Base-by-base conservation (phyloP, 2,329 filamentous ascomycete species). In the Ceratocystis papillata region DNA sequence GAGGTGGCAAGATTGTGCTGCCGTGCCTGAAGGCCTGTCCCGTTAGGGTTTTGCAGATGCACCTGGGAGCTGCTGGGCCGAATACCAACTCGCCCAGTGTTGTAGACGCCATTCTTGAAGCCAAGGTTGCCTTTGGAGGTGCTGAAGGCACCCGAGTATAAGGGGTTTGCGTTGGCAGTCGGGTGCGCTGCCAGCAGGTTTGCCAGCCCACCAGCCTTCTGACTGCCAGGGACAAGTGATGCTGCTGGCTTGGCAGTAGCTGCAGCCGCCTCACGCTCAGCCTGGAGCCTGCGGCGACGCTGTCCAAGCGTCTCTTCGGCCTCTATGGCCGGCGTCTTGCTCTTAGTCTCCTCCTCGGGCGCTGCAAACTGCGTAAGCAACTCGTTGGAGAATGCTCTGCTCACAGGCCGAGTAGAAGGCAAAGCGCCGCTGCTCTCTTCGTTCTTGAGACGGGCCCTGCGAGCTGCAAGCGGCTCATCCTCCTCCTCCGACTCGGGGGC, bases 241-340 rank as follows among this genome's bases (percentile, higher is more conserved):
- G 69, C 69, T 15, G 72, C 70, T 65, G 74, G 73, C 76, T 77
- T 59, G 73, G 83, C 81, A 69, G 82, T 82, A 53, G 79, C 76
- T 68, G 83, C 81, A 33, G 83, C 81, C 5, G 86, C 86, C 74
- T 88, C 86, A 30, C 80, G 79, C 71, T 87, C 84, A 5, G 85
- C 84, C 73, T 91, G 88, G 1, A 94, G 78, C 30, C 89, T 83
- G 33, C 84, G 84, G 0, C 88, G 85, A 10, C 89, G 85, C 73
- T 93, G 88, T 8, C 88, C 89, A 0, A 94, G 79, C 0, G 89
- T 93, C 73, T 94, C 89, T 70, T 90, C 87, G 69, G 86, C 87
- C 68, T 81, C 79, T 22, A 72, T 69, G 66, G 76, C 70, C 83
- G 66, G 63, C 28, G 63, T 67, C 37, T 55, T 63, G 44, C 65